phyloP scores from a whole-genome alignment of 495 filamentous ascomycete species.

The Penicillium macrosclerotiorum region DNA sequence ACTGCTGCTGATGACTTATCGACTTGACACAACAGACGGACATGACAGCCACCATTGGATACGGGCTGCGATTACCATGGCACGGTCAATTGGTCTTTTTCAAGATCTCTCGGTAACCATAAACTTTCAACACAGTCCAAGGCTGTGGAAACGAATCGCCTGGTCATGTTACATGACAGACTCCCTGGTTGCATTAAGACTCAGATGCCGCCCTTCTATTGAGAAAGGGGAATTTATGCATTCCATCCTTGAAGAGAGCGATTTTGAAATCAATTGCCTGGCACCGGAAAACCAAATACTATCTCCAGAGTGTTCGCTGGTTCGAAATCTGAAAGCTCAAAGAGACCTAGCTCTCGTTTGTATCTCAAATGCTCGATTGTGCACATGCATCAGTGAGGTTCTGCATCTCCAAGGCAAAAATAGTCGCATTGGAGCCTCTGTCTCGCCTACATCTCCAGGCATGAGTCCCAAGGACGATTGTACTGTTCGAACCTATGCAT shows the following conservation, averaged over 20 bases:
- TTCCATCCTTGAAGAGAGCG: slow-evolving; percentile 8
- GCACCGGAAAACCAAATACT: neutral
- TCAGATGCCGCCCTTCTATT: slow-evolving; percentile 14
- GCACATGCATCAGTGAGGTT: slow-evolving; percentile 13
- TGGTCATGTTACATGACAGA: slow-evolving; percentile 24
- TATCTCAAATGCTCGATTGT: slow-evolving; percentile 15
- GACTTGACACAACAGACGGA: slow-evolving; percentile 14
- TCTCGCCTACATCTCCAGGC: neutral
- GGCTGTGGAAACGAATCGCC: slow-evolving; percentile 16
- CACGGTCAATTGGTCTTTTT: slow-evolving; percentile 13
- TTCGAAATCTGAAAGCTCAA: slow-evolving; percentile 6
- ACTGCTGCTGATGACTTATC: slow-evolving; percentile 17
- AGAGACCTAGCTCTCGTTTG: slow-evolving; percentile 8
- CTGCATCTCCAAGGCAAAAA: slow-evolving; percentile 16
- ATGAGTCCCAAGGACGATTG: slow-evolving; percentile 1
- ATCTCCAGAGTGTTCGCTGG: neutral
- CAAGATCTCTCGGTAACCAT: slow-evolving; percentile 1
- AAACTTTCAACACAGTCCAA: slow-evolving; percentile 4
- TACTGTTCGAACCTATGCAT: neutral
- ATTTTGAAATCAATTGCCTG: slow-evolving; percentile 9
- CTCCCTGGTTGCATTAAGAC: slow-evolving; percentile 12
- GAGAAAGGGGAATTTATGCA: slow-evolving; percentile 8
- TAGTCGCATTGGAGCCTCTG: neutral
- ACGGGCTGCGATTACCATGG: slow-evolving; percentile 9
- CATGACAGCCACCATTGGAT: slow-evolving; percentile 18